Base-by-base conservation (phyloP, 345 rosid genomes). In the Toxicodendron radicans region DNA sequence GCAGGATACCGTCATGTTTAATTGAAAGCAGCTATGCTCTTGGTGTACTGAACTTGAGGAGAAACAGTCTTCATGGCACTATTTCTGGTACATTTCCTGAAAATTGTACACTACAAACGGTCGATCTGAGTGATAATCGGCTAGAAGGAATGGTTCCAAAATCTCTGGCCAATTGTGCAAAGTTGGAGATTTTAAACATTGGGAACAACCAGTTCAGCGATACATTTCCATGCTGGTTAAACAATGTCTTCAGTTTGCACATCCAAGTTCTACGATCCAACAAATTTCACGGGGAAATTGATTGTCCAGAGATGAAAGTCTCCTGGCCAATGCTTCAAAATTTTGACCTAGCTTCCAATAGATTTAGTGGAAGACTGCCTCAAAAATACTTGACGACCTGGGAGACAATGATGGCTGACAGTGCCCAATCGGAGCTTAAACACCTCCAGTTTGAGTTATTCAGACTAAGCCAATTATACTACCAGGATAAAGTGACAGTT, bases 401-500 rank as follows among this genome's bases (percentile, higher is more conserved):
- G 88, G 27, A 66, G 66, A 87, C 82, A 35, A 87, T 87, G 86
- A 75, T 8, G 80, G 70, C 12, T 7, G 30, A 33, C 30, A 75
- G 7, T 35, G 45, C 1, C 38, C 5, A 35, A 35, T 35, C 38
- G 3, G 38, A 35, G 38, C 9, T 48, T 56, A 32, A 78, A 5
- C 82, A 70, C 72, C 75, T 87, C 18, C 82, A 21, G 8, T 82
- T 49, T 58, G 6, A 38, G 5, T 4, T 51, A 23, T 9, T 76
- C 10, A 0, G 0, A 5, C 3, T 61, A 7, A 59, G 10, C 49
- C 12, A 5, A 9, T 1, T 60, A 80, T 5, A 0, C 80, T 2
- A 84, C 70, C 82, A 66, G 65, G 91, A 83, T 54, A 24, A 75
- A 1, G 46, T 87, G 46, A 80, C 80, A 2, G 79, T 90, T 4